Percentiles rank a stretch among this genome's conserved stretches.
Conservation (phyloP, 306 rosid species). For the Lotus japonicus region DNA sequence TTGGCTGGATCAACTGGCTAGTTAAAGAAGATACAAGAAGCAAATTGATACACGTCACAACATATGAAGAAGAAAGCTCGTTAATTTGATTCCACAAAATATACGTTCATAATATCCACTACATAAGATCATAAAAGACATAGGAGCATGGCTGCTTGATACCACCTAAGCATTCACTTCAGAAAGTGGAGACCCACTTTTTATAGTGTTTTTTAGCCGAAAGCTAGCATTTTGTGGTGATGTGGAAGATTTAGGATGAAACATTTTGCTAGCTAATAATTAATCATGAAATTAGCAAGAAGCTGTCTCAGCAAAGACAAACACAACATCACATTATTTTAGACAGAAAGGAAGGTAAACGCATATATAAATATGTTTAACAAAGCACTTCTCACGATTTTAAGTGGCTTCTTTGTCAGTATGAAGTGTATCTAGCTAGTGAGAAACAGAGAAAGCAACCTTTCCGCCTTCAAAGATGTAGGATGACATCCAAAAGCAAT, state of each 20-base stretch:
- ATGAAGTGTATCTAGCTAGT: background rate
- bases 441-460: background rate
- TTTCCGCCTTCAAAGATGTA: background rate
- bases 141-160: background rate
- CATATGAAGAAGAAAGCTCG: no score
- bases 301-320: slow-evolving; percentile 11
- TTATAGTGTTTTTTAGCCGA: no score
- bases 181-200: no score
- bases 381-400: no score
- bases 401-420: background rate
- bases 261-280: no score
- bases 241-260: no score
- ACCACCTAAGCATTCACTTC: slow-evolving; percentile 23
- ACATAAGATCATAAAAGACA: background rate
- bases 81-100: background rate
- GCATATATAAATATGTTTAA: background rate
- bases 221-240: background rate
- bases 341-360: background rate
- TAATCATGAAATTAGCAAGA: background rate
- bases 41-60: no score
- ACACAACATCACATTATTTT: background rate
- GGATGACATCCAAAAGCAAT: background rate
- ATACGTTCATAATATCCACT: background rate
- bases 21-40: no score
- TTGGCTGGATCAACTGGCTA: no score